Evolutionary conservation across 139 green algal genomes (phyloP), one percentile per base, ranked within the genome.

Genomic region (Volvox africanus): DNA sequence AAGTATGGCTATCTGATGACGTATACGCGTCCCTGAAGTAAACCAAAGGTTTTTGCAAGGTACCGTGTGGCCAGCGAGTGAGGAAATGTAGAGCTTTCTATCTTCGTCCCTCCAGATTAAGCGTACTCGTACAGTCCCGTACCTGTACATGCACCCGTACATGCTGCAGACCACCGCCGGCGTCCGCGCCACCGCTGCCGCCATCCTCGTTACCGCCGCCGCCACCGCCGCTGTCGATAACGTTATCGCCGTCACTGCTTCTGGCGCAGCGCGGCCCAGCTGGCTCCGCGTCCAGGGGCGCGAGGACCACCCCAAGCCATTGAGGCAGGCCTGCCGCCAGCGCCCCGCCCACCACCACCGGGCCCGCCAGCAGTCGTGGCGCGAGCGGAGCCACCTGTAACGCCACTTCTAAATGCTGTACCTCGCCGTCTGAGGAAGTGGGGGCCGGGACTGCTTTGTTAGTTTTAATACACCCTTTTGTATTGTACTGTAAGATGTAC

Each of bases 231-330:
- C n/a, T 37, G 37, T 32, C 86, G n/a, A n/a, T n/a, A 28, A 33
- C 69, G 69, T 37, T 71, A 18, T 61, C 62, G 55, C 80, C 55
- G 9, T 6, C 61, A 18, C n/a, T 50, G 13, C 55, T 61, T 35
- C 32, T 22, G 55, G 30, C 19, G 28, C 35, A 30, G 55, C 33
- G 0, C 1, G 30, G 1, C 21, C 28, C 35, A 62, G 2, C 32
- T 32, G 12, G 18, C 76, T 78, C 55, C 13, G 3, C 16, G 22
- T 77, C 32, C 55, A 75, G 73, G 50, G 80, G 86, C 50, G 75
- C 86, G 55, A 90, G 44, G 73, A 30, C 73, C 22, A 90, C 24
- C 0, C 86, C 86, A 30, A 90, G 86, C 86, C 86, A 90, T 61
- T 90, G 86, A 71, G 73, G 86, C 86, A 90, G 86, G 5, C 86